phyloP scores from a whole-genome alignment of 2,329 filamentous ascomycete genomes.

The Nigrospora sphaerica region DNA sequence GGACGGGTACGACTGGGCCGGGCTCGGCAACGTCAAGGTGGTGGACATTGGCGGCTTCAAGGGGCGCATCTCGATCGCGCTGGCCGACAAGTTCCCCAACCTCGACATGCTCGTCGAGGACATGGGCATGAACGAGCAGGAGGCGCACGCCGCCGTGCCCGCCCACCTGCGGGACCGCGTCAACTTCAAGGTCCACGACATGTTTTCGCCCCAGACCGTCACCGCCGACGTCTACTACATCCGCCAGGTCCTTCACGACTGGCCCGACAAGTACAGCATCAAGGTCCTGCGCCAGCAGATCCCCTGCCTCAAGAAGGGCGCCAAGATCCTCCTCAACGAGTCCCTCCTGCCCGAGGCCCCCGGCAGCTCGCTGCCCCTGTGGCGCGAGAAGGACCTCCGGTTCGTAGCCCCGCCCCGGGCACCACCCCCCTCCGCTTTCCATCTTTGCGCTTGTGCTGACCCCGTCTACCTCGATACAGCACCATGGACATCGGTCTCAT shows the following conservation, averaged over 20 bases:
- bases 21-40: conserved; percentile 3
- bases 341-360: conserved; percentile 1
- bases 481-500: conserved; percentile 31
- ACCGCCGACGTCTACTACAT: conserved; percentile 32
- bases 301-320: conserved; percentile 29
- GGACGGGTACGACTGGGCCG: conserved; percentile 4
- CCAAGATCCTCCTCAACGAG: conserved; percentile 13
- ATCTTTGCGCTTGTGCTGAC: not conserved
- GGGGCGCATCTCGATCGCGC: conserved; percentile 15
- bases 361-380: not conserved
- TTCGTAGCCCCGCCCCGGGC: not conserved
- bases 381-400: conserved; percentile 8
- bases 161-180: conserved; percentile 6
- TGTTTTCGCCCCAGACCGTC: conserved; percentile 10
- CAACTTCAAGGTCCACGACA: conserved; percentile 9
- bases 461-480: not conserved
- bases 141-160: conserved; percentile 8
- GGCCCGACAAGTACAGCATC: conserved; percentile 27
- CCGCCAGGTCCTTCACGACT: conserved; percentile 38
- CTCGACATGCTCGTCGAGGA: conserved; percentile 27
- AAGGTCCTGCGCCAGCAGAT: conserved; percentile 25
- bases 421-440: not conserved
- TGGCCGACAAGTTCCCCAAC: conserved; percentile 15
- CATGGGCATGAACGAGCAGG: conserved; percentile 11
- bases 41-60: conserved; percentile 15